These are phyloP conservation scores for Paxillus rubicundulus DNA, from an alignment of 768 basidiomycete species.

Conservation along the genomic window DNA sequence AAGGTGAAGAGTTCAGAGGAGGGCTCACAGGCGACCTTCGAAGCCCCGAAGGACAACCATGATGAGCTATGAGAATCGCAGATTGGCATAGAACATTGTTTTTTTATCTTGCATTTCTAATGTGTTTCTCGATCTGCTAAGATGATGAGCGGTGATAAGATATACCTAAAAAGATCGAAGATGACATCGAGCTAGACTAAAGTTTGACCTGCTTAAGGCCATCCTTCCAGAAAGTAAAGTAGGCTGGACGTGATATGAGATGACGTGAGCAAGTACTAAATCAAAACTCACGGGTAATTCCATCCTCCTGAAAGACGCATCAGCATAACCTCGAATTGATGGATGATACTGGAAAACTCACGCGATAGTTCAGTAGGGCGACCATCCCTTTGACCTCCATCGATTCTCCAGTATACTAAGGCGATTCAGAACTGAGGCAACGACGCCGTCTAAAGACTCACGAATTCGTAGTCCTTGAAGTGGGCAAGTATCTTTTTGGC, in stretches of 20 bases:
- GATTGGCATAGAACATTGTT: conserved; percentile 14
- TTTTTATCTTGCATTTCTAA: conserved; percentile 23
- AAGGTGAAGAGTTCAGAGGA: conserved; percentile 22
- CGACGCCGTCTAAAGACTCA: conserved; percentile 35
- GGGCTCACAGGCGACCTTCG: conserved; percentile 25
- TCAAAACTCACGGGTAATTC: conserved; percentile 66
- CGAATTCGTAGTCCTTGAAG: conserved; percentile 95
- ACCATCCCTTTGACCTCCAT: conserved; percentile 94
- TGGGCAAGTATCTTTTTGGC: conserved; percentile 88
- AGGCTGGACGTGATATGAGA: conserved; percentile 48
- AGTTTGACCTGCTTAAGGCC: conserved; percentile 82
- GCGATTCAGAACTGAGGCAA: neutral
- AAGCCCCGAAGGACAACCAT: conserved; percentile 23
- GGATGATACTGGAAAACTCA: conserved; percentile 31
- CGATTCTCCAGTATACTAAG: conserved; percentile 64
- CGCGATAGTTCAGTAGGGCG: conserved; percentile 91
- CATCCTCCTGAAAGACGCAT: conserved; percentile 56
- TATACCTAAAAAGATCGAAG: conserved; percentile 1
- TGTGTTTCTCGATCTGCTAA: conserved; percentile 14
- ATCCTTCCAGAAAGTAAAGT: conserved; percentile 95
- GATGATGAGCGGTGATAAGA: neutral
- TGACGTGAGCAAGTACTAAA: neutral
- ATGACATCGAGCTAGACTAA: conserved; percentile 39
- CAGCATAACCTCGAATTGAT: conserved; percentile 4
- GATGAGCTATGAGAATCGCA: conserved; percentile 28